Evolutionary conservation across 1,139 yeast genomes (phyloP).

Genomic region (Pichia kudriavzevii): DNA sequence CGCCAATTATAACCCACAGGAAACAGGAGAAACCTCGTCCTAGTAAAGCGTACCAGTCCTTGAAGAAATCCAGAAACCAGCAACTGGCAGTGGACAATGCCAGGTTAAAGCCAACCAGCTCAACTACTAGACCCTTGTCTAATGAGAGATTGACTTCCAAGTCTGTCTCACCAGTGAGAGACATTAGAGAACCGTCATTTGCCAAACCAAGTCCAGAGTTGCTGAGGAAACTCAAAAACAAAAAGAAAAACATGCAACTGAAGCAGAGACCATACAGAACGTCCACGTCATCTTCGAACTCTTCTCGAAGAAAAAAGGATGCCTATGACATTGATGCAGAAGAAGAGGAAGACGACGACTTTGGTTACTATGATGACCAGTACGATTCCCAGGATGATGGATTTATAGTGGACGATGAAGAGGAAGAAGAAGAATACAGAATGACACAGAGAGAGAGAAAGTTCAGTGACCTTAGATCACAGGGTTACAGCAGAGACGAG

Average conservation of each 20-base stretch:
- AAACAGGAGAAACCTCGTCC: constrained; percentile 11
- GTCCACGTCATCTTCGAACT: background rate
- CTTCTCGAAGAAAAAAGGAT: constrained; percentile 14
- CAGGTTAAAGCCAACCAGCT: no score
- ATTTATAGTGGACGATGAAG: constrained; percentile 55
- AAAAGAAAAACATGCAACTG: constrained; percentile 5
- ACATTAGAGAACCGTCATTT: constrained; percentile 15
- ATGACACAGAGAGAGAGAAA: constrained; percentile 50
- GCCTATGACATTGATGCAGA: constrained; percentile 21
- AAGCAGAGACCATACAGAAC: background rate
- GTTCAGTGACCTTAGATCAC: constrained; percentile 22
- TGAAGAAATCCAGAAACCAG: no score
- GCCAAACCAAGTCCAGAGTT: constrained; percentile 32
- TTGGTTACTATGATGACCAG: constrained; percentile 25
- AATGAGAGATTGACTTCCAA: no score
- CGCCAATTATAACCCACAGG: constrained; percentile 23
- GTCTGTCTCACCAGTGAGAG: no score
- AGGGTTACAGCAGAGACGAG: constrained; percentile 70
- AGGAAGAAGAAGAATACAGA: constrained; percentile 27
- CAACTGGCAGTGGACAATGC: no score
- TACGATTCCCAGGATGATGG: constrained; percentile 40
- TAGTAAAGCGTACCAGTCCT: constrained; percentile 14
- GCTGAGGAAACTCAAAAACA: constrained; percentile 24
- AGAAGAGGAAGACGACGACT: constrained; percentile 17
- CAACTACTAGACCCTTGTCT: no score